These are phyloP conservation scores for Syzygium malaccense DNA, from an alignment of 441 rosid species.

Conservation along the genomic window DNA sequence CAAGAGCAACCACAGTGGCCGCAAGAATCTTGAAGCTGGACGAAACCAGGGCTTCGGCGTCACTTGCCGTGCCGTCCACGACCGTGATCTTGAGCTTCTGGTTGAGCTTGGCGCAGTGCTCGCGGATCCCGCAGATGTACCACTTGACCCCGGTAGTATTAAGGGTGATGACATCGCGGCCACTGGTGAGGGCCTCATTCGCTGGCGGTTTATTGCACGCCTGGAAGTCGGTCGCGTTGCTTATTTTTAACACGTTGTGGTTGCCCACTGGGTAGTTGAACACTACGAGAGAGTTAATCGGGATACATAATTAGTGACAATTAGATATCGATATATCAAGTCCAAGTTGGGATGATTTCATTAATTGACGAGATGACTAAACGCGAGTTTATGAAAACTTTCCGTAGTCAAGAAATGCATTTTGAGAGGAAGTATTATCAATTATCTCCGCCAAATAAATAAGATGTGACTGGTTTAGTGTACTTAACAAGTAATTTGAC, in stretches of 20 bases:
- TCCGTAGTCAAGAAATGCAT: not conserved
- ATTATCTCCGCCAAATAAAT: not conserved
- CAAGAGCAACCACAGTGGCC: not conserved
- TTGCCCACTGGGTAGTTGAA: constrained; percentile 10
- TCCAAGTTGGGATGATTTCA: not conserved
- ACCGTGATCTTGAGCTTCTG: constrained; percentile 26
- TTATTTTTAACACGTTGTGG: constrained; percentile 32
- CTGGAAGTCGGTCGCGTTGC: constrained; percentile 12
- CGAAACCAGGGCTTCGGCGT: not conserved
- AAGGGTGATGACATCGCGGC: constrained; percentile 25
- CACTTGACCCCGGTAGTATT: constrained; percentile 19
- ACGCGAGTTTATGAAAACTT: not conserved
- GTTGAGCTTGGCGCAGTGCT: constrained; percentile 14
- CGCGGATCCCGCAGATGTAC: constrained; percentile 31
- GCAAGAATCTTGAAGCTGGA: not conserved
- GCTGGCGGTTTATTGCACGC: constrained; percentile 20
- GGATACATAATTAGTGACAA: not conserved
- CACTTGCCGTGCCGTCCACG: not conserved
- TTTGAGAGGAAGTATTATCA: not conserved
- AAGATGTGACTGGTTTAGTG: not conserved
- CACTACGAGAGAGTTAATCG: constrained; percentile 3
- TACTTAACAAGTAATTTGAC: not conserved
- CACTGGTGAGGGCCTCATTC: constrained; percentile 1
- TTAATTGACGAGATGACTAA: not conserved
- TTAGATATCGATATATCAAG: not conserved